These are phyloP conservation scores for Elsinoe arachidis DNA, from an alignment of 2,329 filamentous ascomycete species.

Conservation along the genomic window DNA sequence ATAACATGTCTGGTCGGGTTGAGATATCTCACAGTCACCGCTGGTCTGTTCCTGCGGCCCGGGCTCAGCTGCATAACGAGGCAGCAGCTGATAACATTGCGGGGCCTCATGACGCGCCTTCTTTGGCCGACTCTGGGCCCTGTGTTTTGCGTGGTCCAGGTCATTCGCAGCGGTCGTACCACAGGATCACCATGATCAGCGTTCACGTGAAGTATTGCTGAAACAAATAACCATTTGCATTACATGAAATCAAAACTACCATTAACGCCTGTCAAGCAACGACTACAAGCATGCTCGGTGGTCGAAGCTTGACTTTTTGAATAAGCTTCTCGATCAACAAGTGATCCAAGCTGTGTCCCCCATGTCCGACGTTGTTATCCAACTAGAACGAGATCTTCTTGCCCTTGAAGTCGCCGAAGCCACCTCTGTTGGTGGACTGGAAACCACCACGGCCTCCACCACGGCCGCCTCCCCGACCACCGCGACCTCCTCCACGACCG, in stretches of 20 bases:
- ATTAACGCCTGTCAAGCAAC: background rate
- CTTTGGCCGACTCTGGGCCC: background rate
- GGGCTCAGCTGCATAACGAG: slow-evolving; percentile 9
- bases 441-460: slow-evolving; percentile 42
- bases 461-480: slow-evolving; percentile 44
- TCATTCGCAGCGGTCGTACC: slow-evolving; percentile 3
- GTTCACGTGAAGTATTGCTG: background rate
- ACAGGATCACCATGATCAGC: background rate
- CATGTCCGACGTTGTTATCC: background rate
- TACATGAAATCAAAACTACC: background rate
- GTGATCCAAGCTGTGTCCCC: slow-evolving; percentile 1
- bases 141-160: background rate
- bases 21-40: background rate
- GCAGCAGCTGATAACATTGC: slow-evolving; percentile 11
- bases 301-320: slow-evolving; percentile 6
- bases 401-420: slow-evolving; percentile 63
- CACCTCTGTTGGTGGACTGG: slow-evolving; percentile 40
- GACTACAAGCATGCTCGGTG: background rate
- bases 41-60: background rate
- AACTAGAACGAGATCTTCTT: slow-evolving; percentile 65
- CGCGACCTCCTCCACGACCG: slow-evolving; percentile 44
- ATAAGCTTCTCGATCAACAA: slow-evolving; percentile 2
- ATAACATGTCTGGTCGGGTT: background rate
- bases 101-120: slow-evolving; percentile 8
- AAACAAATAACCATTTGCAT: slow-evolving; percentile 9